These are phyloP conservation scores for Pseudogymnoascus sp. DNA, from an alignment of 2,329 filamentous ascomycete species.

Conservation along the genomic window DNA sequence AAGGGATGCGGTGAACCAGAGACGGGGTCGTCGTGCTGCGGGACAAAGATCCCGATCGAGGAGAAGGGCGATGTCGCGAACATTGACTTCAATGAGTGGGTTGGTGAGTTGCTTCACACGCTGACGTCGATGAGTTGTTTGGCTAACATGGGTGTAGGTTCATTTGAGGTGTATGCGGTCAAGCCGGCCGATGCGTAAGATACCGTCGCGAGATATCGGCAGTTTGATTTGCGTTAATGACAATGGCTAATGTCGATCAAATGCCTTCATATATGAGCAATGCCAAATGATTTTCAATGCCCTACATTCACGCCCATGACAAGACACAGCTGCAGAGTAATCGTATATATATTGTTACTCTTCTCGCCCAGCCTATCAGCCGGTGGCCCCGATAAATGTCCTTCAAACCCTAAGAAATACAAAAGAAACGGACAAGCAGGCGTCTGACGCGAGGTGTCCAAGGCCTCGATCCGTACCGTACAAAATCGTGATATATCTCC, in stretches of 20 bases:
- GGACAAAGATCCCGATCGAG: not conserved
- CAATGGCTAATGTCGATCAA: not conserved
- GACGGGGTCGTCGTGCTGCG: constrained; percentile 15
- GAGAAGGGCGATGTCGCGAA: constrained; percentile 20
- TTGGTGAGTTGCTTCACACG: constrained; percentile 32
- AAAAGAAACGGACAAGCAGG: not conserved
- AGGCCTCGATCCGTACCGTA: not conserved
- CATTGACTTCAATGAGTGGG: constrained; percentile 42
- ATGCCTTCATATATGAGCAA: not conserved
- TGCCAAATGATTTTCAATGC: not conserved
- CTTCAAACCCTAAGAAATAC: constrained; percentile 5
- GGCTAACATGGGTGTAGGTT: constrained; percentile 27
- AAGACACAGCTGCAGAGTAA: constrained; percentile 1
- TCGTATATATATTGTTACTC: not conserved
- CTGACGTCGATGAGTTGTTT: not conserved
- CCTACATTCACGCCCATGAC: not conserved
- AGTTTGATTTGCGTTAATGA: not conserved
- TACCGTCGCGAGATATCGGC: not conserved
- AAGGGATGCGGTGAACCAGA: constrained; percentile 13
- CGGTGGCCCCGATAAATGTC: not conserved
- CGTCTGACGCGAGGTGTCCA: not conserved
- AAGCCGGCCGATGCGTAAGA: constrained; percentile 26
- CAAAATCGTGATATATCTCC: not conserved
- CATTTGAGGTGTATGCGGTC: constrained; percentile 43
- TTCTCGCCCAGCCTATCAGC: not conserved